A percentile compares a stretch with the other conserved stretches of the same genome.
These are phyloP conservation scores for Marasmius tenuissimus DNA, from an alignment of 1,284 basidiomycete species.

Conservation along the genomic window DNA sequence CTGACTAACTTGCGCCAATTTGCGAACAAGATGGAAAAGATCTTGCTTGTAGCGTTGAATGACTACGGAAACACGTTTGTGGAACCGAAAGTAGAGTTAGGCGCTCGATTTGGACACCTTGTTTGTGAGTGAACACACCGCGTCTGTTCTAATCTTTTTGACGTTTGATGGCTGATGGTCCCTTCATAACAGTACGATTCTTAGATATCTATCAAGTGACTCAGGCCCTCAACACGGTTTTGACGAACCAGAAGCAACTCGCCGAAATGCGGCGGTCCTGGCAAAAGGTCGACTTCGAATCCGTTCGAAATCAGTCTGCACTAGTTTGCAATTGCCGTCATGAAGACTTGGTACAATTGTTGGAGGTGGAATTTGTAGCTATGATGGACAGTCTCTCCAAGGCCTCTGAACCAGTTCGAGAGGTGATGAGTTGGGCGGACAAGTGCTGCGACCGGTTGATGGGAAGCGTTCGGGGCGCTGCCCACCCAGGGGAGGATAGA, in stretches of 20 bases:
- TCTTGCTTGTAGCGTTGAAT: constrained; percentile 76
- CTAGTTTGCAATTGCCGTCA: constrained; percentile 89
- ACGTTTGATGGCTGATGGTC: constrained; percentile 8
- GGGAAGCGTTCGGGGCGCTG: constrained; percentile 55
- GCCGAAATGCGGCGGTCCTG: constrained; percentile 84
- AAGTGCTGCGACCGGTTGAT: constrained; percentile 83
- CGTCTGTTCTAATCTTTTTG: constrained; percentile 3
- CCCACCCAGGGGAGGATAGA: constrained; percentile 60
- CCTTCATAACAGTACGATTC: constrained; percentile 65
- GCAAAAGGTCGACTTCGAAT: constrained; percentile 86
- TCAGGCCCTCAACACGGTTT: constrained; percentile 80
- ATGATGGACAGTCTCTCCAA: constrained; percentile 71
- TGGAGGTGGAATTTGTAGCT: constrained; percentile 82
- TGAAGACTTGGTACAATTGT: constrained; percentile 79
- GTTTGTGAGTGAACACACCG: constrained; percentile 61
- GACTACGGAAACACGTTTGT: constrained; percentile 87
- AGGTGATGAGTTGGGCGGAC: constrained; percentile 87
- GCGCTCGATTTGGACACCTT: constrained; percentile 84
- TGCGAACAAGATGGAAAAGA: constrained; percentile 91
- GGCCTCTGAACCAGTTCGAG: constrained; percentile 78
- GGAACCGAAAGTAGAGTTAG: constrained; percentile 85
- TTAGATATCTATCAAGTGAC: constrained; percentile 89
- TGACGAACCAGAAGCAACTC: constrained; percentile 83
- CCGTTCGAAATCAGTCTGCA: constrained; percentile 87
- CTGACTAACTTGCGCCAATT: constrained; percentile 74